These are phyloP conservation scores for Barbatosphaeria neglecta DNA, from an alignment of 495 filamentous ascomycete species.

Conservation along the genomic window DNA sequence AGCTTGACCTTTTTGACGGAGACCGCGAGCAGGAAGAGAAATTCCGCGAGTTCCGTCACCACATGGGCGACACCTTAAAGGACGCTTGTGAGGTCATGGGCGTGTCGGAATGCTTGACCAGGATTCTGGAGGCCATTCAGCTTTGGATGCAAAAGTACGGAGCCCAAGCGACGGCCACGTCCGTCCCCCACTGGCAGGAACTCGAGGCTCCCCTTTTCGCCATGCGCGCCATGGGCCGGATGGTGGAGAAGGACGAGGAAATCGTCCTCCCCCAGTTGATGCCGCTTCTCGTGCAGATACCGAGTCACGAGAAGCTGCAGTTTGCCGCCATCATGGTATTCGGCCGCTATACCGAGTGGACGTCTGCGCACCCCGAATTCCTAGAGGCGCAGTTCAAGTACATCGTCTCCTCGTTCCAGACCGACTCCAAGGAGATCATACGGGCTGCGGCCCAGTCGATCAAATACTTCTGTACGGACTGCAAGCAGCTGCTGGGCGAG, in stretches of 20 bases:
- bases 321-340: slow-evolving; percentile 97
- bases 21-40: slow-evolving; percentile 95
- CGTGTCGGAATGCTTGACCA: slow-evolving; percentile 75
- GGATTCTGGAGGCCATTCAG: slow-evolving; percentile 74
- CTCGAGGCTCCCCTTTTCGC: slow-evolving; percentile 92
- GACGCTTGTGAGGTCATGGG: slow-evolving; percentile 95
- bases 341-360: slow-evolving; percentile 96
- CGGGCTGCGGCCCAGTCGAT: slow-evolving; percentile 87
- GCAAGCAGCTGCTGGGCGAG: slow-evolving; percentile 67
- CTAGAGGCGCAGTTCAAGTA: slow-evolving; percentile 86
- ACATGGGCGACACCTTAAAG: slow-evolving; percentile 97
- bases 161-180: slow-evolving; percentile 52
- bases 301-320: slow-evolving; percentile 87
- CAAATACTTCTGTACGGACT: slow-evolving; percentile 94
- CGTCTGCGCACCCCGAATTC: slow-evolving; percentile 81
- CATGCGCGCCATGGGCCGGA: slow-evolving; percentile 91
- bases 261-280: slow-evolving; percentile 81
- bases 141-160: slow-evolving; percentile 77
- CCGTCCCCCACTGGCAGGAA: slow-evolving; percentile 94
- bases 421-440: slow-evolving; percentile 74
- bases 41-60: slow-evolving; percentile 90
- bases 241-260: slow-evolving; percentile 83
- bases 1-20: slow-evolving; percentile 83
- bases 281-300: slow-evolving; percentile 83
- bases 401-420: slow-evolving; percentile 82